A percentile compares a stretch with the other conserved stretches of the same genome.
Evolutionary conservation across 345 rosid genomes (phyloP).

Genomic region (Rhodamnia argentea): DNA sequence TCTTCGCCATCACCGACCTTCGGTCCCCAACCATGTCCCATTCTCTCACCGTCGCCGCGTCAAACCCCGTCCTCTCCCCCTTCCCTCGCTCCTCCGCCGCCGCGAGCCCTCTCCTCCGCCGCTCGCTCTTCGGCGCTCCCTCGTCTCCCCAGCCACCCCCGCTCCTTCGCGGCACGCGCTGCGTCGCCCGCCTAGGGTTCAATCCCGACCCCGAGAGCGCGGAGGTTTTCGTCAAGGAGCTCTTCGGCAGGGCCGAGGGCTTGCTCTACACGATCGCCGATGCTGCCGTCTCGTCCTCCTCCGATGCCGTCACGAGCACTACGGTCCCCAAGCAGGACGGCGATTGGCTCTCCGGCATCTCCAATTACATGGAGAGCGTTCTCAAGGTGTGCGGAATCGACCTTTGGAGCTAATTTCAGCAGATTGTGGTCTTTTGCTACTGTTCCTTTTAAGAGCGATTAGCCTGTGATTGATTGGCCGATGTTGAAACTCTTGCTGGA

Average conservation of each 20-base stretch:
- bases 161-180: conserved; percentile 32
- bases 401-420: neutral
- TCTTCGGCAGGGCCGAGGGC: conserved; percentile 38
- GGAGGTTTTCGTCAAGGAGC: conserved; percentile 27
- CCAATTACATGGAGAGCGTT: conserved; percentile 69
- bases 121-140: conserved; percentile 11
- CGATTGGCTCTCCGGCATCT: conserved; percentile 89
- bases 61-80: neutral
- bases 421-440: neutral
- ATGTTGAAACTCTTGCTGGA: neutral
- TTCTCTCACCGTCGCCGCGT: neutral
- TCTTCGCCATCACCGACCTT: neutral
- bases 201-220: conserved; percentile 33
- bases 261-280: conserved; percentile 69
- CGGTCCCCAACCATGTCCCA: neutral
- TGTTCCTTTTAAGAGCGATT: neutral
- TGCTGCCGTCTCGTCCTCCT: conserved; percentile 72
- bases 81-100: conserved; percentile 21
- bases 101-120: conserved; percentile 22
- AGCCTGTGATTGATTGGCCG: neutral
- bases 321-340: conserved; percentile 42
- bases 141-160: conserved; percentile 2
- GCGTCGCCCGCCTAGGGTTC: conserved; percentile 56
- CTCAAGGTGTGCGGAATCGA: conserved; percentile 46
- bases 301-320: conserved; percentile 47